Conservation (phyloP, 495 filamentous ascomycete genomes). For the Lophiostoma macrostomum region DNA sequence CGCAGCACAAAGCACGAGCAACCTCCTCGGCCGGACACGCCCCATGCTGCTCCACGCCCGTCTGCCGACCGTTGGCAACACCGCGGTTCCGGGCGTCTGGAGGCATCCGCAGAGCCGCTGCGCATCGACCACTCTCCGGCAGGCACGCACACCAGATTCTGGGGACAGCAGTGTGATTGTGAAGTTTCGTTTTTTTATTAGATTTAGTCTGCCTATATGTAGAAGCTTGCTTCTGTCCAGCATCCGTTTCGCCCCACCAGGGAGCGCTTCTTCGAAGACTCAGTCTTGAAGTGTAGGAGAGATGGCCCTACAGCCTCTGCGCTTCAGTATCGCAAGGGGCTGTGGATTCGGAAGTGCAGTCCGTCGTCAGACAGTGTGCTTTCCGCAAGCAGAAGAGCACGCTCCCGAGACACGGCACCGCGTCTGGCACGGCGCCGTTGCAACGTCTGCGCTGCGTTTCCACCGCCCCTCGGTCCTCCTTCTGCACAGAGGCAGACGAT, state of each 20-base stretch:
- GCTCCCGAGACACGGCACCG: constrained; percentile 38
- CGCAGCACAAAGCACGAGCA: too few relatives aligned
- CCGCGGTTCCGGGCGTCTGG: not conserved
- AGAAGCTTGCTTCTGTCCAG: constrained; percentile 45
- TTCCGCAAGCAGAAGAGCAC: constrained; percentile 41
- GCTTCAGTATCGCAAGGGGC: constrained; percentile 20
- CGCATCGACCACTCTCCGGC: not conserved
- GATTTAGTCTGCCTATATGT: constrained; percentile 34
- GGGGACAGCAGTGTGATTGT: not conserved
- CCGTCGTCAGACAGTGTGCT: too few relatives aligned
- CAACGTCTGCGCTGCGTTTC: constrained; percentile 15
- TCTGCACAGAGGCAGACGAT: constrained; percentile 38
- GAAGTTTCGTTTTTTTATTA: constrained; percentile 33
- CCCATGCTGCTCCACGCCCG: not conserved
- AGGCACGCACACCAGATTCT: not conserved
- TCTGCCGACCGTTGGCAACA: not conserved
- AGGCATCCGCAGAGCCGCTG: constrained; percentile 21
- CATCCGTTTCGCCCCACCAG: constrained; percentile 47
- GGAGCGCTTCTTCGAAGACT: constrained; percentile 44
- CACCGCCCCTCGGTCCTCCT: constrained; percentile 13
- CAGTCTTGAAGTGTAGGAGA: constrained; percentile 51
- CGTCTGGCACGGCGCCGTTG: constrained; percentile 44
- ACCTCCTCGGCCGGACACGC: too few relatives aligned
- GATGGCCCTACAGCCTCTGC: constrained; percentile 48
- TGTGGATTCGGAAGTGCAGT: constrained; percentile 14